Evolutionary conservation across 2,329 filamentous ascomycete species (phyloP).

Genomic region (Juglanconis oblonga): DNA sequence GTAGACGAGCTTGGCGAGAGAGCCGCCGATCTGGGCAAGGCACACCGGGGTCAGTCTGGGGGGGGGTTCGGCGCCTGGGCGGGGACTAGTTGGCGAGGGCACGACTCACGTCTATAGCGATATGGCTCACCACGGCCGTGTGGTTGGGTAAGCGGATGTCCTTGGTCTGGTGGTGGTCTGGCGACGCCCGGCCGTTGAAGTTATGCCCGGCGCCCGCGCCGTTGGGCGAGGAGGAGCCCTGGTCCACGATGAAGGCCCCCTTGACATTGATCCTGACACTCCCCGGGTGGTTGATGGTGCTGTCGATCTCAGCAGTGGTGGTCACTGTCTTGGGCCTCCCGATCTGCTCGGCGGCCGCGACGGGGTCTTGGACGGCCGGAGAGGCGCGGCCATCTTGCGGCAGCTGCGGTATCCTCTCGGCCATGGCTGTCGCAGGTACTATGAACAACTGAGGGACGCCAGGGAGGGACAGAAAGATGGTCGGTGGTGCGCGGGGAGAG

Average conservation of each 20-base stretch:
- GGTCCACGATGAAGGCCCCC: slow-evolving; percentile 93
- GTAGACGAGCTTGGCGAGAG: slow-evolving; percentile 93
- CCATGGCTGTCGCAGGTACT: not conserved
- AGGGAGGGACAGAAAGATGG: no score
- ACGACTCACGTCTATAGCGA: slow-evolving; percentile 83
- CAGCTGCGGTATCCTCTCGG: not conserved
- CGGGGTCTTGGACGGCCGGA: slow-evolving; percentile 1
- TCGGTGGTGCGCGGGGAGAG: not conserved
- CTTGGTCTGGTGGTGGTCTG: slow-evolving; percentile 67
- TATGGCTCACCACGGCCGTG: slow-evolving; percentile 90
- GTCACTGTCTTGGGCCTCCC: slow-evolving; percentile 38
- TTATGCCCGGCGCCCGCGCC: slow-evolving; percentile 15
- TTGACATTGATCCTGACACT: slow-evolving; percentile 93
- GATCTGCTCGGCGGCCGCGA: slow-evolving; percentile 13
- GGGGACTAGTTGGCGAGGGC: not conserved
- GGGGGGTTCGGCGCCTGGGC: not conserved
- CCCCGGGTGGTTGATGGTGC: slow-evolving; percentile 59
- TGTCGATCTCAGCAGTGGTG: slow-evolving; percentile 57
- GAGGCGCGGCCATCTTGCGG: not conserved
- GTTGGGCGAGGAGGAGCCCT: slow-evolving; percentile 59
- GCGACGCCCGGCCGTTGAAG: slow-evolving; percentile 43
- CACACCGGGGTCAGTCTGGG: not conserved
- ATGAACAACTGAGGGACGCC: no score
- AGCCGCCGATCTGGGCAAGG: slow-evolving; percentile 77
- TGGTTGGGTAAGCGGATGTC: slow-evolving; percentile 97